Evolutionary conservation across 2,329 filamentous ascomycete genomes (phyloP).

Genomic region (Talaromyces islandicus): DNA sequence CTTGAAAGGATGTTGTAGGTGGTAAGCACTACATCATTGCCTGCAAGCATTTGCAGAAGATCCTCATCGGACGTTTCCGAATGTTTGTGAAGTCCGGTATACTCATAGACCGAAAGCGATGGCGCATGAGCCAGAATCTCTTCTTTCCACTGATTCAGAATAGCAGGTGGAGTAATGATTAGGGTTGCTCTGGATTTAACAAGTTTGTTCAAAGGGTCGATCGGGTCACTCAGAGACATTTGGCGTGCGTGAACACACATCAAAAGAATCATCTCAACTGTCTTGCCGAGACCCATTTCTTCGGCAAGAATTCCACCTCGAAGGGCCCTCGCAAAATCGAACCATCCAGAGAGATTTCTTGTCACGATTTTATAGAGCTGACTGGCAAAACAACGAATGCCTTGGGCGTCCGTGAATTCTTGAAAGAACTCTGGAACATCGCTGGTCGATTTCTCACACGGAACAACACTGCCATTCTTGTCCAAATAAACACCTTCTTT

Average conservation of each 20-base stretch:
- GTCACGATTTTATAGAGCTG: constrained; percentile 36
- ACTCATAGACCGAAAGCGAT: constrained; percentile 50
- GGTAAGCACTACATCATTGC: constrained; percentile 54
- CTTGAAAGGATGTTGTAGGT: constrained; percentile 65
- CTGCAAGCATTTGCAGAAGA: constrained; percentile 41
- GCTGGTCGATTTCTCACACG: constrained; percentile 6
- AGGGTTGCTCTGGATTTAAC: constrained; percentile 50
- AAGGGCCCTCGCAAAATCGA: constrained; percentile 22
- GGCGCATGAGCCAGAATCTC: constrained; percentile 56
- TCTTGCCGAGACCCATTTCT: constrained; percentile 48
- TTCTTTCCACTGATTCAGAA: constrained; percentile 58
- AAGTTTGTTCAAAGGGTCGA: constrained; percentile 19
- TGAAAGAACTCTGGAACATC: constrained; percentile 35
- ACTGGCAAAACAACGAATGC: constrained; percentile 34
- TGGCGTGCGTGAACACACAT: constrained; percentile 36
- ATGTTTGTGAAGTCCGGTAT: constrained; percentile 47
- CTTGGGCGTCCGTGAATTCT: constrained; percentile 30
- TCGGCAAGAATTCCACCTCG: constrained; percentile 44
- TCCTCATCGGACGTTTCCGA: constrained; percentile 30
- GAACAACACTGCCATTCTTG: constrained; percentile 24
- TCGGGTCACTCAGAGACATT: constrained; percentile 10
- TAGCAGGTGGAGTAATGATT: constrained; percentile 57
- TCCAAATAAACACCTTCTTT: constrained; percentile 36
- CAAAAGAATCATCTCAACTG: constrained; percentile 43
- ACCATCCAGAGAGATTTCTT: constrained; percentile 29